Conservation (phyloP, 106 monocot species). For the Dioscorea zingiberensis region DNA sequence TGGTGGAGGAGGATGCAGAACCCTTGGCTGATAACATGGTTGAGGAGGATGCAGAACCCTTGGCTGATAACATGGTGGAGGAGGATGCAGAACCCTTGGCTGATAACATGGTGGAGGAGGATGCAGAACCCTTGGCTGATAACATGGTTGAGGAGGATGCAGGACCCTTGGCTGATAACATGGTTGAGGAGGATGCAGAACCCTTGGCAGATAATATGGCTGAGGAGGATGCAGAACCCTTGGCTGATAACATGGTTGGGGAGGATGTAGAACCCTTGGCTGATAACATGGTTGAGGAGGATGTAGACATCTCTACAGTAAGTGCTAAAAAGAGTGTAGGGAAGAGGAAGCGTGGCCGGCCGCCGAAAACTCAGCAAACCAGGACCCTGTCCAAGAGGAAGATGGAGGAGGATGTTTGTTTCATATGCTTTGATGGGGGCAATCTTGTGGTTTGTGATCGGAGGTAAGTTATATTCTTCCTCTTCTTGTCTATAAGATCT, state of each 20-base stretch:
- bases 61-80: too few species aligned
- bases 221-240: neutral
- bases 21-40: neutral
- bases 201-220: neutral
- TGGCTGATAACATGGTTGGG: neutral
- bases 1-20: neutral
- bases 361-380: slow-evolving; percentile 35
- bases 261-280: neutral
- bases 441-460: slow-evolving; percentile 84
- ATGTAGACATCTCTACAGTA: slow-evolving; percentile 2
- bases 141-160: neutral
- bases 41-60: slow-evolving; percentile 1
- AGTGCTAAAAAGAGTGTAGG: slow-evolving; percentile 7
- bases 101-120: neutral
- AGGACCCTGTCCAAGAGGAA: slow-evolving; percentile 26
- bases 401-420: slow-evolving; percentile 76
- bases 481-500: neutral
- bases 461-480: slow-evolving; percentile 30
- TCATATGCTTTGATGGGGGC: slow-evolving; percentile 94
- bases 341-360: slow-evolving; percentile 73
- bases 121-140: neutral
- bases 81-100: neutral
- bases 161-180: neutral
- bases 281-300: neutral
- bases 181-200: neutral